phyloP scores from a whole-genome alignment of 2,329 filamentous ascomycete species.

The Apiospora malaysiana region DNA sequence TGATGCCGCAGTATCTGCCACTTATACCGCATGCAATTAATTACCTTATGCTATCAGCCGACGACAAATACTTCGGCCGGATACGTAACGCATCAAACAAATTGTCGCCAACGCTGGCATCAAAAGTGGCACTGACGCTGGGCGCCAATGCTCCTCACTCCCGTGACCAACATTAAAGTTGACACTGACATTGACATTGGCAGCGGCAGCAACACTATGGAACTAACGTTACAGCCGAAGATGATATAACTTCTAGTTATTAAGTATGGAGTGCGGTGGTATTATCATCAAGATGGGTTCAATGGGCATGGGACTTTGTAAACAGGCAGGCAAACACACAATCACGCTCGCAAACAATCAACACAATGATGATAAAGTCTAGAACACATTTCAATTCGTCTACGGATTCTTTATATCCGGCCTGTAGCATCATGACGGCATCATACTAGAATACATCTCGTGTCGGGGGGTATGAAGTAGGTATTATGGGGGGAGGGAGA shows the following conservation, averaged over 20 bases:
- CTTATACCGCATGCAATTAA: neutral
- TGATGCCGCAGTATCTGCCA: neutral
- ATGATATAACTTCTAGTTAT: too few species aligned
- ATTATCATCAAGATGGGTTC: neutral
- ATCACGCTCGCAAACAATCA: neutral
- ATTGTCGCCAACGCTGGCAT: neutral
- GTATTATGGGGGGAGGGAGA: slow-evolving; percentile 36
- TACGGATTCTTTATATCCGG: slow-evolving; percentile 36
- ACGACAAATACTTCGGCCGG: neutral
- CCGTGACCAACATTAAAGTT: neutral
- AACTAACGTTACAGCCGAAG: too few species aligned
- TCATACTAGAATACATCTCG: slow-evolving; percentile 41
- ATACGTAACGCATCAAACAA: neutral
- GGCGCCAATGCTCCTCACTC: neutral
- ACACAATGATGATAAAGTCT: slow-evolving; percentile 16
- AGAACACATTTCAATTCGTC: slow-evolving; percentile 35
- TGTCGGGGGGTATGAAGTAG: slow-evolving; percentile 36
- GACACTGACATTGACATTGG: neutral
- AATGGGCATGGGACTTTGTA: too few species aligned
- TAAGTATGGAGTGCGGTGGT: neutral
- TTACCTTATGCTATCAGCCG: neutral
- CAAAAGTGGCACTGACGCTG: neutral
- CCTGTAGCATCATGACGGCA: slow-evolving; percentile 40
- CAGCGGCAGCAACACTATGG: neutral
- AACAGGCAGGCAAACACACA: neutral